These are phyloP conservation scores for Encephalitozoon romaleae DNA, from an alignment of 371 early-diverging fungal species.

Conservation along the genomic window DNA sequence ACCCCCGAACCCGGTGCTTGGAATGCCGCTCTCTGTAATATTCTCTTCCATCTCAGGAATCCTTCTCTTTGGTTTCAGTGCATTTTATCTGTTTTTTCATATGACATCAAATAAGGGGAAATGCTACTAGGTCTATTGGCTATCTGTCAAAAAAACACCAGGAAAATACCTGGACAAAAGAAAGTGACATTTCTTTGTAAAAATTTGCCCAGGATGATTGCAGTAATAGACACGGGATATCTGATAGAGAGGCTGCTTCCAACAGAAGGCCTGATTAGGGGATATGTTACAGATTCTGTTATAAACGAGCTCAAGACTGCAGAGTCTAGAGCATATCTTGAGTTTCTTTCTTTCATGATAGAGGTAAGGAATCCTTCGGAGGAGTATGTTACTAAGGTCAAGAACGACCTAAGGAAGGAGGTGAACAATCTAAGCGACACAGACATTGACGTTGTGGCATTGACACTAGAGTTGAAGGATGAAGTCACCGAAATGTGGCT, in stretches of 20 bases:
- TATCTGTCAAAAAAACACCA: not conserved
- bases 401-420: not conserved
- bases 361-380: slow-evolving; percentile 52
- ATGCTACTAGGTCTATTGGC: not conserved
- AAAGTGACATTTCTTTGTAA: not conserved
- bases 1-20: not conserved
- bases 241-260: slow-evolving; percentile 35
- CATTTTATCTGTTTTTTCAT: not conserved
- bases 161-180: not conserved
- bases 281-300: slow-evolving; percentile 46
- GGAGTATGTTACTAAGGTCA: slow-evolving; percentile 34
- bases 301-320: slow-evolving; percentile 47
- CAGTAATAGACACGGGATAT: slow-evolving; percentile 55
- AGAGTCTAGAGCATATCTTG: slow-evolving; percentile 24
- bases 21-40: not conserved
- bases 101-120: not conserved
- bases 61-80: not conserved
- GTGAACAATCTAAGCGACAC: slow-evolving; percentile 34
- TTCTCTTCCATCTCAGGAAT: not conserved
- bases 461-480: slow-evolving; percentile 50
- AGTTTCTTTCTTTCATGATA: slow-evolving; percentile 44
- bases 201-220: slow-evolving; percentile 37
- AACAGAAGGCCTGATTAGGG: slow-evolving; percentile 21
- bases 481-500: slow-evolving; percentile 33
- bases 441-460: slow-evolving; percentile 55